Evolutionary conservation across 1,139 yeast species (phyloP).

Genomic region (Blastobotrys raffinosifermentans): DNA sequence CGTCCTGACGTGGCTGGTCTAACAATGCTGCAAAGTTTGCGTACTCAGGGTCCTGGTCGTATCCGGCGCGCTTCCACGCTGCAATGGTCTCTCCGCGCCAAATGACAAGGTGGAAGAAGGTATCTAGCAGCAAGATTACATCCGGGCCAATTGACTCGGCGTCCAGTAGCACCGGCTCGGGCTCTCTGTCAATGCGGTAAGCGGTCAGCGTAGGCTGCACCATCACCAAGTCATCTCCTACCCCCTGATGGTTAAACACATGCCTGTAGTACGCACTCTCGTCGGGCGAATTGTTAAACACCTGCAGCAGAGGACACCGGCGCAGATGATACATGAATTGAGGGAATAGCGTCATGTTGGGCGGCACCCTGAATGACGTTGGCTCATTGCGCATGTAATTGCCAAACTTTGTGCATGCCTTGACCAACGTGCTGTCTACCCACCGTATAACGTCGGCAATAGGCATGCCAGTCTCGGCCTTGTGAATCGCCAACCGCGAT

Average conservation of each 20-base stretch:
- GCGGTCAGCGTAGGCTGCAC: slow-evolving; percentile 69
- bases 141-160: slow-evolving; percentile 59
- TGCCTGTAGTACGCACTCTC: slow-evolving; percentile 69
- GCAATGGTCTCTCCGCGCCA: slow-evolving; percentile 66
- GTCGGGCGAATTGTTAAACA: slow-evolving; percentile 75
- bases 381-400: slow-evolving; percentile 65
- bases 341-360: slow-evolving; percentile 65
- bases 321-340: slow-evolving; percentile 70
- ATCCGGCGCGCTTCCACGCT: slow-evolving; percentile 62
- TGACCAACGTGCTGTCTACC: slow-evolving; percentile 69
- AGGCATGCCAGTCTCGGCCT: slow-evolving; percentile 44
- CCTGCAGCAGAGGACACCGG: slow-evolving; percentile 62
- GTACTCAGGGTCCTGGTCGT: slow-evolving; percentile 61
- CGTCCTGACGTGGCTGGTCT: slow-evolving; percentile 62
- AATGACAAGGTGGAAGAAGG: slow-evolving; percentile 67
- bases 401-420: slow-evolving; percentile 71
- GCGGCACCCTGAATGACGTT: slow-evolving; percentile 62
- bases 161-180: slow-evolving; percentile 61
- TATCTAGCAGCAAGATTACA: slow-evolving; percentile 59
- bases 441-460: slow-evolving; percentile 65
- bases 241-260: slow-evolving; percentile 60
- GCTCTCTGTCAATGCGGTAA: slow-evolving; percentile 56
- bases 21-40: slow-evolving; percentile 55
- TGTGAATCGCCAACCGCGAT: slow-evolving; percentile 49
- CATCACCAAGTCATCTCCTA: slow-evolving; percentile 61